A percentile compares a stretch with the other conserved stretches of the same genome.
Conservation (phyloP, 2,329 filamentous ascomycete genomes). For the Cladobotryum protrusum region DNA sequence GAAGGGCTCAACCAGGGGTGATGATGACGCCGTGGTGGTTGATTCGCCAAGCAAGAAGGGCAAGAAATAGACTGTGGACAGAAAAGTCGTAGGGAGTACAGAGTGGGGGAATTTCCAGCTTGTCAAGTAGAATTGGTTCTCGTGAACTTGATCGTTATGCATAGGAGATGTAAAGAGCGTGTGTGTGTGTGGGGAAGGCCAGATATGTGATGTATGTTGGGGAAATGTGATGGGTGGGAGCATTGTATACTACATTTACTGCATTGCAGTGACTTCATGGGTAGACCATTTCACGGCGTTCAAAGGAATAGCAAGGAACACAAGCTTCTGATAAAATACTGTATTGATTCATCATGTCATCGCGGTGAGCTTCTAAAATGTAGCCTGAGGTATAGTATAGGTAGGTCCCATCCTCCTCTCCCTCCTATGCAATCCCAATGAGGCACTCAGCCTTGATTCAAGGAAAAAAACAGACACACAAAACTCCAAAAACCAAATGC, state of each 20-base stretch:
- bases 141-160: background rate
- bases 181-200: too few relatives aligned
- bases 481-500: background rate
- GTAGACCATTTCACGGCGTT: too few relatives aligned
- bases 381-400: too few relatives aligned
- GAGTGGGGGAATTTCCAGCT: background rate
- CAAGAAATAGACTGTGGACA: conserved; percentile 6
- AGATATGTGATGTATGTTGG: too few relatives aligned
- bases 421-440: conserved; percentile 8
- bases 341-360: conserved; percentile 1
- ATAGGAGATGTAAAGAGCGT: background rate
- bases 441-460: conserved; percentile 5
- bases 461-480: conserved; percentile 7
- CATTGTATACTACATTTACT: too few relatives aligned
- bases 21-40: conserved; percentile 61
- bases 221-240: too few relatives aligned
- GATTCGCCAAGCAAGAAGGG: conserved; percentile 37
- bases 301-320: background rate
- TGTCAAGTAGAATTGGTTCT: too few relatives aligned
- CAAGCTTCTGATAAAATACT: background rate
- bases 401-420: conserved; percentile 5
- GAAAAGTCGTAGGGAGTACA: background rate
- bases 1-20: conserved; percentile 34
- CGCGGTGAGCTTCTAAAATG: conserved; percentile 1
- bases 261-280: too few relatives aligned